Base-by-base conservation (phyloP, 164 flowering plant genomes). In the Nymphaea colorata region DNA sequence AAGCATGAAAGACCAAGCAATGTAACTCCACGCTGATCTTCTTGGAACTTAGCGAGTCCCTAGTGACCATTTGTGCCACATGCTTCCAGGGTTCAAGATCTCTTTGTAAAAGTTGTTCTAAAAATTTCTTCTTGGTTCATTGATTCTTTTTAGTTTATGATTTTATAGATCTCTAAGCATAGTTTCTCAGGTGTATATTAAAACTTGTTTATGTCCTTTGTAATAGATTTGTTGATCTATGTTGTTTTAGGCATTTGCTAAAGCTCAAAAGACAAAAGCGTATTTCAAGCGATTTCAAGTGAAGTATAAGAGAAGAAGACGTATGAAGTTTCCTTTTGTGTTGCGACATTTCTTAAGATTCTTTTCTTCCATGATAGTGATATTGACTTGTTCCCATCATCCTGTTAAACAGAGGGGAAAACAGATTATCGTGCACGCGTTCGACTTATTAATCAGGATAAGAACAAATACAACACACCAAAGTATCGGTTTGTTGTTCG, bases 401-500 rank as follows among this genome's bases (percentile, higher is more conserved):
- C 43, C 42, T 57, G 51, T 25, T 42, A 61, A 67, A 43, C 79
- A 91, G 93, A 78, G 85, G 98, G 96, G 1, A 91, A 91, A 84
- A 91, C 98, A 4, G 98, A 91, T 61, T 91, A 91, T 70, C 72
- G 98, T 2, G 98, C 98, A 4, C 82, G 96, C 72, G 84, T 85
- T 64, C 88, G 94, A 41, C 70, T 91, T 44, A 91, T 91, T 36
- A 91, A 91, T 65, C 98, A 91, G 70, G 96, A 91, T 78, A 91
- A 91, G 76, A 89, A 92, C 75, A 92, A 92, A 72, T 90, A 90
- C 78, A 91, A 90, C 78, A 91, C 94, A 2, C 98, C 98, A 0
- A 91, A 91, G 53, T 89, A 86, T 25, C 88, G 98, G 0, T 84
- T 86, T 72, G 92, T 89, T 66, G 98, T 91, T 4, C 85, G 98